Evolutionary conservation across 208 protist genomes (phyloP).

Genomic region (Acanthamoeba culbertsoni): DNA sequence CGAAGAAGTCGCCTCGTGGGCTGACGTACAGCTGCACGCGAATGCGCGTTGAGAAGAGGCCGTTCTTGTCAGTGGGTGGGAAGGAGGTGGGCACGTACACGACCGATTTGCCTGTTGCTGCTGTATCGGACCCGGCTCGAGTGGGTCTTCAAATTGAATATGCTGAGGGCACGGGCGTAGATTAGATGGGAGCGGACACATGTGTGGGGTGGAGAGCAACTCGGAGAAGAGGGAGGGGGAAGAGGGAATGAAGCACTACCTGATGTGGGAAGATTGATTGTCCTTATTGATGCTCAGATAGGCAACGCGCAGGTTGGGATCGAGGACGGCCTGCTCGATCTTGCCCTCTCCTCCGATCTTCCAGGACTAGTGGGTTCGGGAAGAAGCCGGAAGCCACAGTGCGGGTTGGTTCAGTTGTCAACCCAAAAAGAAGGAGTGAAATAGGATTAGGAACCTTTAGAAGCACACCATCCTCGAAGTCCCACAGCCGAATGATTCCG

Average conservation of each 20-base stretch:
- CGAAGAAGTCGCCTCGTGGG: background rate
- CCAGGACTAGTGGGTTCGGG: too few species aligned
- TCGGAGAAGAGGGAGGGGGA: background rate
- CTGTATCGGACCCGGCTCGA: slow-evolving; percentile 21
- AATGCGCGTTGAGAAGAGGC: too few species aligned
- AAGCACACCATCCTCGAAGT: slow-evolving; percentile 25
- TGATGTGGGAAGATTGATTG: background rate
- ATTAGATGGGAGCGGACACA: background rate
- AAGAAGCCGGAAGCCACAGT: too few species aligned
- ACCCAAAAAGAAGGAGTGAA: background rate
- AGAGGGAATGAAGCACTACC: background rate
- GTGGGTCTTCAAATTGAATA: background rate
- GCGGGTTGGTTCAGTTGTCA: background rate
- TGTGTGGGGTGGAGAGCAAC: background rate
- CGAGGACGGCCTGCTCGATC: background rate
- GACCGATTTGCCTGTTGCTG: background rate
- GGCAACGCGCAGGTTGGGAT: background rate
- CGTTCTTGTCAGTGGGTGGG: too few species aligned
- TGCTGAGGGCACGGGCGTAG: background rate
- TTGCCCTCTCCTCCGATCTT: background rate
- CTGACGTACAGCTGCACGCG: slow-evolving; percentile 5
- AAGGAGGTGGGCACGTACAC: background rate
- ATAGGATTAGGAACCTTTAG: background rate
- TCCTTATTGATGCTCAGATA: background rate
- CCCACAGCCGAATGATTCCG: slow-evolving; percentile 43